These are phyloP conservation scores for Citrus unshiu DNA, from an alignment of 345 rosid genomes.

Conservation along the genomic window DNA sequence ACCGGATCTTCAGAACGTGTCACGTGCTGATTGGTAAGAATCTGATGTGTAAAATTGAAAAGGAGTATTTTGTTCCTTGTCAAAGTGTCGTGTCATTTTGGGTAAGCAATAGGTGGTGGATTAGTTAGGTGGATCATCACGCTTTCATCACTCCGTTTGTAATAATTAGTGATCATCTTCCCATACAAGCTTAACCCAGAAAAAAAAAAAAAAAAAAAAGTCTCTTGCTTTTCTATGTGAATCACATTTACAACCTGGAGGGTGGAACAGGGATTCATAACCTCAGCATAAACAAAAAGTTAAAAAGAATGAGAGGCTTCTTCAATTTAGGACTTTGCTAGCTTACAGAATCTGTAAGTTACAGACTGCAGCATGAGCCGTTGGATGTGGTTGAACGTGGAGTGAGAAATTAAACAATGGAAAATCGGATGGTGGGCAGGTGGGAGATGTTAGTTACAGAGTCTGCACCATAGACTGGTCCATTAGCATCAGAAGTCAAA, in stretches of 20 bases:
- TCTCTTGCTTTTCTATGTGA: not conserved
- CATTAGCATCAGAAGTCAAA: not conserved
- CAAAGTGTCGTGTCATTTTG: not conserved
- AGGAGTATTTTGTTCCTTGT: not conserved
- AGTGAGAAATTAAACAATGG: too few species aligned
- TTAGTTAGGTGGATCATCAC: not conserved
- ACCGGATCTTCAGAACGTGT: too few species aligned
- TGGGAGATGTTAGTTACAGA: too few species aligned
- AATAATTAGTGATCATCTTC: not conserved
- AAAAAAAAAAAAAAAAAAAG: too few species aligned
- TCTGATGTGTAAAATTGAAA: not conserved
- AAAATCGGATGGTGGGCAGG: too few species aligned
- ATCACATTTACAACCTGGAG: not conserved
- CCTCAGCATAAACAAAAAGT: not conserved
- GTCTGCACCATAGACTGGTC: too few species aligned
- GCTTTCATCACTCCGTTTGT: not conserved
- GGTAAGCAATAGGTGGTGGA: not conserved
- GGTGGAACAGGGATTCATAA: not conserved
- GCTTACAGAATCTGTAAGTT: too few species aligned
- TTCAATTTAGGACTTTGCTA: too few species aligned
- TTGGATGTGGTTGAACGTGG: too few species aligned
- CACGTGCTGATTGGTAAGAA: not conserved
- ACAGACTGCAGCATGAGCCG: too few species aligned
- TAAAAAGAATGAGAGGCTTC: not conserved
- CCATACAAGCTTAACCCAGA: not conserved